Percentiles rank a stretch among this genome's conserved stretches.
Conservation (phyloP, 768 basidiomycete genomes). For the Coprinopsis sp. region DNA sequence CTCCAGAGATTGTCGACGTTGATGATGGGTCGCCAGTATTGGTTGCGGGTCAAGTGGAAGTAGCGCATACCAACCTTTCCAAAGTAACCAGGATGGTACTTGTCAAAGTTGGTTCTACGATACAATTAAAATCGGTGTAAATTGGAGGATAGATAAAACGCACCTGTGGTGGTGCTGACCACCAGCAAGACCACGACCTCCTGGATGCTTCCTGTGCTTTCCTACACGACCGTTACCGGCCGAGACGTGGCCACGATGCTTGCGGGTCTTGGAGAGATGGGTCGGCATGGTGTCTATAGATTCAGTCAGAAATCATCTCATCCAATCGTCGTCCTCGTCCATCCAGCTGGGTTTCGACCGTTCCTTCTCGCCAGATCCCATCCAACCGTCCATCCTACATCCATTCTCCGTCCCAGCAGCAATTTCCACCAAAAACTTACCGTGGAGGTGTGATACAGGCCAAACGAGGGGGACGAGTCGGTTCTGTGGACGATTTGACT, state of each 20-base stretch:
- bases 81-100: slow-evolving; percentile 99
- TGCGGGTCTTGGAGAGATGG: slow-evolving; percentile 94
- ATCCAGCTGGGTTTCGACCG: too few species aligned
- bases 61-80: slow-evolving; percentile 99
- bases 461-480: too few species aligned
- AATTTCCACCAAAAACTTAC: slow-evolving; percentile 24
- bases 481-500: too few species aligned
- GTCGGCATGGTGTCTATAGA: slow-evolving; percentile 76
- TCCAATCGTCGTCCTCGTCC: slow-evolving; percentile 5
- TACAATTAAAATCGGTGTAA: background rate
- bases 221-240: slow-evolving; percentile 99
- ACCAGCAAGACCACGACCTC: slow-evolving; percentile 99
- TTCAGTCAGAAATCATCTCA: slow-evolving; percentile 19
- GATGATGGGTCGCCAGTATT: slow-evolving; percentile 91
- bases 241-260: slow-evolving; percentile 98
- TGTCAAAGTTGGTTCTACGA: slow-evolving; percentile 89
- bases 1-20: slow-evolving; percentile 98
- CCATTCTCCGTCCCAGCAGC: too few species aligned
- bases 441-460: too few species aligned
- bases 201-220: slow-evolving; percentile 99
- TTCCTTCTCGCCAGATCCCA: slow-evolving; percentile 25
- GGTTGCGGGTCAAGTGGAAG: slow-evolving; percentile 92
- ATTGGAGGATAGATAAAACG: slow-evolving; percentile 31
- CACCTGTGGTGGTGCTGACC: slow-evolving; percentile 99
- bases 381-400: too few species aligned